phyloP scores from a whole-genome alignment of 2,329 filamentous ascomycete genomes.

The Trichoderma cornu-damae region DNA sequence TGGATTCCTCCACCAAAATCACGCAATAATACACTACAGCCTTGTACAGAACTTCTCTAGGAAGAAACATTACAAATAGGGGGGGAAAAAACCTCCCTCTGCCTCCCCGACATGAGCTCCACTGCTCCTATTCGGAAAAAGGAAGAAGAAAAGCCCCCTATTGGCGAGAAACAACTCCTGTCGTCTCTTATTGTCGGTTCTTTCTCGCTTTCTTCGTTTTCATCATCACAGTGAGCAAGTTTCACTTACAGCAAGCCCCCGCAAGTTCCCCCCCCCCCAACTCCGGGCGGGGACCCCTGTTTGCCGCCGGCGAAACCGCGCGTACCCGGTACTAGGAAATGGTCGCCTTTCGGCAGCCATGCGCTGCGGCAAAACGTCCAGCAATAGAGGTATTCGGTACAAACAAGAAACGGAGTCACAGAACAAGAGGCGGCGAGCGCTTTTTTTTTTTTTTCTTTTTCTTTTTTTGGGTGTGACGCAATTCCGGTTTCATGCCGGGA shows the following conservation, averaged over 20 bases:
- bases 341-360: neutral
- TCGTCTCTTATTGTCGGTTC: neutral
- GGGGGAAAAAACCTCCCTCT: too few species aligned
- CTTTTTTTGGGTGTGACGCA: conserved; percentile 3
- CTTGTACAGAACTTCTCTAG: too few species aligned
- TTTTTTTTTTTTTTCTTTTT: too few species aligned
- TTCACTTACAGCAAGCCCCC: conserved; percentile 1
- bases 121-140: too few species aligned
- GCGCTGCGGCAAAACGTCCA: neutral
- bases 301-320: neutral
- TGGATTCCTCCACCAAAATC: too few species aligned
- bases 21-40: neutral
- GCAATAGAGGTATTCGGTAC: neutral
- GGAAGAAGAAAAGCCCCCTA: neutral
- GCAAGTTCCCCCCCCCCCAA: neutral
- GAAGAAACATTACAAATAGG: too few species aligned
- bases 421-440: neutral
- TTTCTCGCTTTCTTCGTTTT: neutral
- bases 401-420: neutral
- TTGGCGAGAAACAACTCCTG: neutral
- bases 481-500: conserved; percentile 7
- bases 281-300: neutral
- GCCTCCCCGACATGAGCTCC: too few species aligned
- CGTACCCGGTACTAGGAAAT: neutral
- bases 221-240: conserved; percentile 4